phyloP scores from a whole-genome alignment of 2,329 filamentous ascomycete species.

The Alternaria rosae region DNA sequence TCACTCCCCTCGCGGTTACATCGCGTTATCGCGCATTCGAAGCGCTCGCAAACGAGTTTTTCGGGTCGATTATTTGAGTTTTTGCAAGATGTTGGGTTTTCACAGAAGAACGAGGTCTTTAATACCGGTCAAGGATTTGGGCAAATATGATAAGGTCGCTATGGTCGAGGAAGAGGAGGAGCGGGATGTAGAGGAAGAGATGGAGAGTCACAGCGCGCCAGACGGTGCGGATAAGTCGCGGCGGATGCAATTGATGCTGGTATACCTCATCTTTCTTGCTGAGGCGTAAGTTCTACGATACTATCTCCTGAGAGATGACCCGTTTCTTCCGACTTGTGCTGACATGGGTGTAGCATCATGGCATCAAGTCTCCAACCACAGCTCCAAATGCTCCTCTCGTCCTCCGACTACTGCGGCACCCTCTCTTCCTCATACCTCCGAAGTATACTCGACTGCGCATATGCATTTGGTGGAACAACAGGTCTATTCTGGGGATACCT shows the following conservation, averaged over 20 bases:
- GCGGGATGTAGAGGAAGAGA: slow-evolving; percentile 37
- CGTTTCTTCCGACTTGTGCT: slow-evolving; percentile 9
- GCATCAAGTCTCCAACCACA: slow-evolving; percentile 58
- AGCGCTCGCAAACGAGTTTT: slow-evolving; percentile 7
- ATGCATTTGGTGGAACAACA: slow-evolving; percentile 55
- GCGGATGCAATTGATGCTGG: slow-evolving; percentile 50
- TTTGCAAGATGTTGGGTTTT: slow-evolving; percentile 53
- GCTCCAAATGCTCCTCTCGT: slow-evolving; percentile 55
- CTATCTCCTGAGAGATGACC: not conserved
- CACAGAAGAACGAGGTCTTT: slow-evolving; percentile 53
- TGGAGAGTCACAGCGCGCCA: slow-evolving; percentile 29
- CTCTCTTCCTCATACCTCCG: slow-evolving; percentile 56
- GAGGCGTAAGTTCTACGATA: slow-evolving; percentile 50
- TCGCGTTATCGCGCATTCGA: slow-evolving; percentile 21
- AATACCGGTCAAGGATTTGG: slow-evolving; percentile 54
- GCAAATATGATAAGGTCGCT: slow-evolving; percentile 52
- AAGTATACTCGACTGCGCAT: slow-evolving; percentile 58
- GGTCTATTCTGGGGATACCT: slow-evolving; percentile 57
- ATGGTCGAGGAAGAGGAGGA: slow-evolving; percentile 37
- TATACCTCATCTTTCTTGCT: slow-evolving; percentile 57
- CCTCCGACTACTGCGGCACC: slow-evolving; percentile 54
- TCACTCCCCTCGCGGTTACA: slow-evolving; percentile 13
- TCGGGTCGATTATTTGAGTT: slow-evolving; percentile 6
- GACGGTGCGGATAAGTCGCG: slow-evolving; percentile 32
- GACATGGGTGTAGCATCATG: slow-evolving; percentile 50